Conservation (phyloP, 1,139 yeast genomes). For the Blastobotrys serpentis region DNA sequence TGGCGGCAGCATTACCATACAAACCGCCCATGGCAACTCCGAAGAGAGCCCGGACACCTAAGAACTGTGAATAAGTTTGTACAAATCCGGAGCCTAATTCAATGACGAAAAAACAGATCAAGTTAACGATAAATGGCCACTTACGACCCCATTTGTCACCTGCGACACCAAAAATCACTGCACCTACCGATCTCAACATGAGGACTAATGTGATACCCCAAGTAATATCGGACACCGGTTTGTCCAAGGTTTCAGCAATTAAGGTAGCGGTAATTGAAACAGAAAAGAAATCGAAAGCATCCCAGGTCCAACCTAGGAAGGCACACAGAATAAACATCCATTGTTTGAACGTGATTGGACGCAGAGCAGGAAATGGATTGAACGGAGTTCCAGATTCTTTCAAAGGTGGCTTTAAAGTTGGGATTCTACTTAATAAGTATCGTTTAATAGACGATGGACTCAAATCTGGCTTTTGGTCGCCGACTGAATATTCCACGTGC, state of each 20-base stretch:
- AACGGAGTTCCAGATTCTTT: constrained; percentile 27
- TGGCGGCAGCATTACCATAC: constrained; percentile 66
- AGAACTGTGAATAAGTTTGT: constrained; percentile 48
- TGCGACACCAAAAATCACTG: constrained; percentile 53
- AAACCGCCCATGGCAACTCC: constrained; percentile 73
- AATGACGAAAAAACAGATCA: constrained; percentile 45
- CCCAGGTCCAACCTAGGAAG: constrained; percentile 74
- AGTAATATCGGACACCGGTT: constrained; percentile 54
- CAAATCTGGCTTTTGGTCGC: constrained; percentile 27
- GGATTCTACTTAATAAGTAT: constrained; percentile 44
- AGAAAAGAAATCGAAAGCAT: constrained; percentile 74
- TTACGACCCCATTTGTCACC: constrained; percentile 57
- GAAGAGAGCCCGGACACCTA: constrained; percentile 52
- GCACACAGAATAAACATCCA: constrained; percentile 68
- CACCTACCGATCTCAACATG: constrained; percentile 61
- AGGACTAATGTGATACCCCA: constrained; percentile 64
- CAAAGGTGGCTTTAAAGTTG: constrained; percentile 45
- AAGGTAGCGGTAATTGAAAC: constrained; percentile 59
- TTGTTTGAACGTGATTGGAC: constrained; percentile 46
- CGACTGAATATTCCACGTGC: background rate
- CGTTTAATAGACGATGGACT: constrained; percentile 32
- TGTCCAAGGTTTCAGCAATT: constrained; percentile 55
- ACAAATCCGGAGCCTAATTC: constrained; percentile 59
- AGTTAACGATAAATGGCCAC: constrained; percentile 51
- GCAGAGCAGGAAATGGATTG: constrained; percentile 57